Conservation (phyloP, 352 stramenopile genomes). For the Phytophthora boehmeriae region DNA sequence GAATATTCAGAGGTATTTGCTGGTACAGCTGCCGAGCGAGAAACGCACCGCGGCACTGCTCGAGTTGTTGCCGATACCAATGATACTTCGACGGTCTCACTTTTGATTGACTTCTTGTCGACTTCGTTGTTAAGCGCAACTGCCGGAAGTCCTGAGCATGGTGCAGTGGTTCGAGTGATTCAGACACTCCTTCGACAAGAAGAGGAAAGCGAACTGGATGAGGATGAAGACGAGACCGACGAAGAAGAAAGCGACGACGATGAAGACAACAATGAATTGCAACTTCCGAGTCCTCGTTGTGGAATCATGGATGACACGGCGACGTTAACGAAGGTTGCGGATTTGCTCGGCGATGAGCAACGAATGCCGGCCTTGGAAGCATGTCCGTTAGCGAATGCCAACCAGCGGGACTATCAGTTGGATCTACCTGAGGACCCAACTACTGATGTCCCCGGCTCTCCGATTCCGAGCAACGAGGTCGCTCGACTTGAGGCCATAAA, state of each 20-base stretch:
- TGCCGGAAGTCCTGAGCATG: conserved; percentile 11
- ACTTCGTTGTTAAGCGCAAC: conserved; percentile 11
- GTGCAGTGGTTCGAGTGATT: conserved; percentile 9
- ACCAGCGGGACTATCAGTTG: conserved; percentile 18
- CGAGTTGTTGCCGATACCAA: conserved; percentile 16
- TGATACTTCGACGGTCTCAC: neutral
- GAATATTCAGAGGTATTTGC: conserved; percentile 46
- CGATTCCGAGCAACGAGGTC: conserved; percentile 36
- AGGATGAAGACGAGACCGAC: conserved; percentile 3
- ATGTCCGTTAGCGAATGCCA: conserved; percentile 29
- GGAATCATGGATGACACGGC: conserved; percentile 9
- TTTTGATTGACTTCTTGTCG: conserved; percentile 14
- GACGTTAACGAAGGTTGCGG: conserved; percentile 9
- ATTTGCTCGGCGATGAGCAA: conserved; percentile 20
- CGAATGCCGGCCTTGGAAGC: conserved; percentile 12
- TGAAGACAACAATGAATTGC: neutral
- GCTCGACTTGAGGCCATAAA: conserved; percentile 24
- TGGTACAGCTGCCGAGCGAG: conserved; percentile 22
- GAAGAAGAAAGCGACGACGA: neutral
- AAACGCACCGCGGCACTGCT: conserved; percentile 20
- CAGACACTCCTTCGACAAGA: conserved; percentile 8
- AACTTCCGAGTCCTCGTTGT: neutral
- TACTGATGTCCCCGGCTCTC: conserved; percentile 15
- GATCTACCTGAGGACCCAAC: conserved; percentile 23
- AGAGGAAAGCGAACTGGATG: neutral